A percentile compares a stretch with the other conserved stretches of the same genome.
phyloP scores from a whole-genome alignment of 345 rosid genomes.

The Moricandia moricandioides region DNA sequence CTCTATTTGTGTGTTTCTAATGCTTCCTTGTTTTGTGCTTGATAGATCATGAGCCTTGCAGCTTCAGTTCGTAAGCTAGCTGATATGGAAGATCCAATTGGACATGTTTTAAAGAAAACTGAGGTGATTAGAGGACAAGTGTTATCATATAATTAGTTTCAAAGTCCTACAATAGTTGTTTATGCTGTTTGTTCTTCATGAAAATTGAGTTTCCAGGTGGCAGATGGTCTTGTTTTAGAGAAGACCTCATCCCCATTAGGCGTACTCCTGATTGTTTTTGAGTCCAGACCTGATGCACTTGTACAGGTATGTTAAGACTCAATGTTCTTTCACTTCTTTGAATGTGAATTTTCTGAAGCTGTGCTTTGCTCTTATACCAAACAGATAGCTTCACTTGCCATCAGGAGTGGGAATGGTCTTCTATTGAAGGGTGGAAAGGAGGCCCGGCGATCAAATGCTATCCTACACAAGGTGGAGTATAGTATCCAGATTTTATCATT shows the following conservation, averaged over 20 bases:
- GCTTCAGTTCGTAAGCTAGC: slow-evolving; percentile 80
- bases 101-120: slow-evolving; percentile 75
- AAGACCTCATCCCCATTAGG: slow-evolving; percentile 96
- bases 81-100: slow-evolving; percentile 92
- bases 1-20: neutral
- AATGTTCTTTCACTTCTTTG: neutral
- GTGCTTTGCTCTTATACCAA: slow-evolving; percentile 29
- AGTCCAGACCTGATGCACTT: slow-evolving; percentile 94
- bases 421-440: slow-evolving; percentile 97
- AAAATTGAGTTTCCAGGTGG: slow-evolving; percentile 51
- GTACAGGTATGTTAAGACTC: slow-evolving; percentile 64
- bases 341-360: slow-evolving; percentile 11
- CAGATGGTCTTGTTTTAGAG: slow-evolving; percentile 91
- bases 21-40: slow-evolving; percentile 7
- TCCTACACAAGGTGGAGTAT: slow-evolving; percentile 73
- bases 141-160: neutral
- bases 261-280: slow-evolving; percentile 92
- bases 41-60: slow-evolving; percentile 80
- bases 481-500: neutral
- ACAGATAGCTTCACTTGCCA: slow-evolving; percentile 93
- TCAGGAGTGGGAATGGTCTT: slow-evolving; percentile 94
- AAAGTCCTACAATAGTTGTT: neutral
- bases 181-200: slow-evolving; percentile 23
- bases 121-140: slow-evolving; percentile 50
- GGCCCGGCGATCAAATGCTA: slow-evolving; percentile 86